phyloP scores from a whole-genome alignment of 495 filamentous ascomycete species.

The Poronia punctata region DNA sequence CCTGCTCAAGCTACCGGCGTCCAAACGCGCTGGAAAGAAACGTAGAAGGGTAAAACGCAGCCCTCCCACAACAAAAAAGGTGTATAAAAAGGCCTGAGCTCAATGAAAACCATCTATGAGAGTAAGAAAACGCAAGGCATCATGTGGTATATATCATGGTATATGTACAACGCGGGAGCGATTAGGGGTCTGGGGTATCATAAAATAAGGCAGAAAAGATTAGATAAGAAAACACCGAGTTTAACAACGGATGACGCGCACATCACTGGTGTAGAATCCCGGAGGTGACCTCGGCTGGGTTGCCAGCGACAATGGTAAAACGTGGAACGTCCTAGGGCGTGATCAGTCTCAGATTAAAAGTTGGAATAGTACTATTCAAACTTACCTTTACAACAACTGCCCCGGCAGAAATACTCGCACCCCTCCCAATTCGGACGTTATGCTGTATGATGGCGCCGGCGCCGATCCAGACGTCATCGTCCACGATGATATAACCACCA shows the following conservation, averaged over 20 bases:
- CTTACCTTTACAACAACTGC: conserved; percentile 82
- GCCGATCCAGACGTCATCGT: conserved; percentile 81
- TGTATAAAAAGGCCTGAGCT: neutral
- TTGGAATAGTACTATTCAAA: conserved; percentile 1
- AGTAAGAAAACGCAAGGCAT: neutral
- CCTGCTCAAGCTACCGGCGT: too few relatives aligned
- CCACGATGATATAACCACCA: conserved; percentile 70
- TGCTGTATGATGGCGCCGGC: conserved; percentile 78
- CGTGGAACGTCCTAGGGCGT: conserved; percentile 45
- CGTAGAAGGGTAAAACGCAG: too few relatives aligned
- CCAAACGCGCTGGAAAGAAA: too few relatives aligned
- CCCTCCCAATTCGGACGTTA: conserved; percentile 73
- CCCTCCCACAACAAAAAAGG: neutral
- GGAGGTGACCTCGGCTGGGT: conserved; percentile 53
- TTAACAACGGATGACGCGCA: conserved; percentile 3
- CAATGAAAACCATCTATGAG: conserved; percentile 4
- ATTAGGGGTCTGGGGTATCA: conserved; percentile 13
- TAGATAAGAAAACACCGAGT: conserved; percentile 1
- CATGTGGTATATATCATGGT: conserved; percentile 1
- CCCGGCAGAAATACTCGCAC: conserved; percentile 73
- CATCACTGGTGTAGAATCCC: conserved; percentile 32
- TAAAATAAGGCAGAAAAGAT: conserved; percentile 6
- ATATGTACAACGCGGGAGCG: conserved; percentile 6
- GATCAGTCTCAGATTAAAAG: neutral
- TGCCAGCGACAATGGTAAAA: conserved; percentile 56